Conservation (phyloP, 2,329 filamentous ascomycete genomes). For the Trichoderma afroharzianum region DNA sequence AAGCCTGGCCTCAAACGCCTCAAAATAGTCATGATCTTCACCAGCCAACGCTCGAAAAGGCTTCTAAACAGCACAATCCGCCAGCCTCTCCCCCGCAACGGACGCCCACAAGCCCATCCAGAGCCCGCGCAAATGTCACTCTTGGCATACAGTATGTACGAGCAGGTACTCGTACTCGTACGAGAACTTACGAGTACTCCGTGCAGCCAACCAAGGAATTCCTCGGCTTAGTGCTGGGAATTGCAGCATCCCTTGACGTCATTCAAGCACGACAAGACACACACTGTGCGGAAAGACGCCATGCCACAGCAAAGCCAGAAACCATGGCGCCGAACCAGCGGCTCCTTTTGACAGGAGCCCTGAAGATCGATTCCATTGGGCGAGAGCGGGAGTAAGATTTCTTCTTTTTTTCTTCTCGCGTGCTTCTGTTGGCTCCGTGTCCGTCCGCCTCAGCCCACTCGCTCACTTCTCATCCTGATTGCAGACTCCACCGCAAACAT, state of each 20-base stretch:
- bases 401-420: not conserved
- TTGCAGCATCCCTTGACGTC: constrained; percentile 1
- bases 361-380: constrained; percentile 1
- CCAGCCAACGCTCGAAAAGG: not conserved
- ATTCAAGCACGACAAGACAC: not conserved
- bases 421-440: not conserved
- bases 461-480: not conserved
- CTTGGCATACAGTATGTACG: too few relatives aligned
- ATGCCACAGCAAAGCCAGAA: not conserved
- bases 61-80: not conserved
- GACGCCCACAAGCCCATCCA: not conserved
- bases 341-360: constrained; percentile 4
- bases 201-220: not conserved
- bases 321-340: not conserved
- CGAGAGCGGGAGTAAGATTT: not conserved
- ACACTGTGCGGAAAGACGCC: not conserved
- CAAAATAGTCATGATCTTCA: not conserved
- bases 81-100: not conserved
- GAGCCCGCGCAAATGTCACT: not conserved
- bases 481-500: constrained; percentile 13
- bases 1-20: constrained; percentile 1
- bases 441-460: not conserved
- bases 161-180: too few relatives aligned
- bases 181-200: too few relatives aligned
- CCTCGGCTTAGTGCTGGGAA: not conserved